These are phyloP conservation scores for Rhizopus delemar DNA, from an alignment of 371 early-diverging fungal species.

Conservation along the genomic window DNA sequence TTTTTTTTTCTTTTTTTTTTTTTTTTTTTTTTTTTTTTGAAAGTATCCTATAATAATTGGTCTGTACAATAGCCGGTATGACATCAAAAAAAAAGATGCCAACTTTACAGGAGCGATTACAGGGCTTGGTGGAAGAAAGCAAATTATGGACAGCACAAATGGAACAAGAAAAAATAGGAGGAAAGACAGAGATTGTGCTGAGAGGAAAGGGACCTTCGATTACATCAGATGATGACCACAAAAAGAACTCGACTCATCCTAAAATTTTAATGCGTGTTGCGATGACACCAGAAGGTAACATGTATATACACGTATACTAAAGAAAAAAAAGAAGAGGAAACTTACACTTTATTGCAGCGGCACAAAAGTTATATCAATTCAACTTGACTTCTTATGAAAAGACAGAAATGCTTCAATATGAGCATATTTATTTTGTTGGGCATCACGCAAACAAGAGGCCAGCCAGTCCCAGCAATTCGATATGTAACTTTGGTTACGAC, in stretches of 20 bases:
- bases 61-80: slow-evolving; percentile 12
- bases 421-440: slow-evolving; percentile 86
- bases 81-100: slow-evolving; percentile 17
- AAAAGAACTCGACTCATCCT: slow-evolving; percentile 6
- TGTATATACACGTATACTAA: not conserved
- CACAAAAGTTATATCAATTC: slow-evolving; percentile 62
- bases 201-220: slow-evolving; percentile 19
- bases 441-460: slow-evolving; percentile 63
- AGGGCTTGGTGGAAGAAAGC: slow-evolving; percentile 29
- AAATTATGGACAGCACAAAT: slow-evolving; percentile 20
- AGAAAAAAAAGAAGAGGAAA: not conserved
- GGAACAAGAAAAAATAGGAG: slow-evolving; percentile 18
- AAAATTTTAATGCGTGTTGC: slow-evolving; percentile 36
- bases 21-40: not conserved
- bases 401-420: slow-evolving; percentile 77
- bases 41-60: not conserved
- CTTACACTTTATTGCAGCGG: slow-evolving; percentile 30
- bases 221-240: slow-evolving; percentile 1
- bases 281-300: slow-evolving; percentile 44
- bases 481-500: slow-evolving; percentile 77
- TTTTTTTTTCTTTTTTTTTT: not conserved
- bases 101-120: slow-evolving; percentile 31
- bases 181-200: slow-evolving; percentile 23
- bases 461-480: slow-evolving; percentile 44
- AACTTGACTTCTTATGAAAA: slow-evolving; percentile 80